Evolutionary conservation across 805 yeast species (phyloP), one percentile per base, ranked within the genome.

Genomic region (Cyberlindnera bimundalis): DNA sequence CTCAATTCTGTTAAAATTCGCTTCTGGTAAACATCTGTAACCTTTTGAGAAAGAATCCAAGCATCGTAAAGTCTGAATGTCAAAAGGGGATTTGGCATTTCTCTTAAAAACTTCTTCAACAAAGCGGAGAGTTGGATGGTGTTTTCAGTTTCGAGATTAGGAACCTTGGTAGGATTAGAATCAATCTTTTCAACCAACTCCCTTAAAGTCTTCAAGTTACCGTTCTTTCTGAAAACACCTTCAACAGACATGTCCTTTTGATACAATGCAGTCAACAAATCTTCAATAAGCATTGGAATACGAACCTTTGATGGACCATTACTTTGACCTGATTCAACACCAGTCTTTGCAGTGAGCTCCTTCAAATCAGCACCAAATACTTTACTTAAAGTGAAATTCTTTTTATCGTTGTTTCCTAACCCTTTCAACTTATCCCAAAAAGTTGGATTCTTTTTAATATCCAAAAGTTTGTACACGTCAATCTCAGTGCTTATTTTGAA

Each of bases 161-260:
- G 93, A 8, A 81, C 73, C 42, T 70, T 76, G 17, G 78, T 73
- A 2, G 96, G 96, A 50, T 75, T 71, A 33, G 73, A 68, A 62
- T 93, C 93, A 49, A 91, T 82, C 35, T 69, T 73, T 39, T 79
- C 87, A 0, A 88, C 76, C 43, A 90, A 65, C 50, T 81, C 85
- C 51, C 83, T 78, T 37, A 91, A 68, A 33, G 85, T 74, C 53
- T 89, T 79, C 56, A 93, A 90, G 59, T 93, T 93, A 56, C 99
- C 99, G 59, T 93, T 93, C 58, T 90, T 84, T 55, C 99, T 78
- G 73, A 93, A 93, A 5, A 93, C 83, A 45, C 99, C 99, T 62
- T 93, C 99, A 23, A 81, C 89, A 3, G 97, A 86, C 83, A 91
- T 78, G 63, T 93, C 98, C 71, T 86, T 88, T 45, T 84, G 91